Conservation (phyloP, 768 basidiomycete genomes). For the Termitomyces sp. region DNA sequence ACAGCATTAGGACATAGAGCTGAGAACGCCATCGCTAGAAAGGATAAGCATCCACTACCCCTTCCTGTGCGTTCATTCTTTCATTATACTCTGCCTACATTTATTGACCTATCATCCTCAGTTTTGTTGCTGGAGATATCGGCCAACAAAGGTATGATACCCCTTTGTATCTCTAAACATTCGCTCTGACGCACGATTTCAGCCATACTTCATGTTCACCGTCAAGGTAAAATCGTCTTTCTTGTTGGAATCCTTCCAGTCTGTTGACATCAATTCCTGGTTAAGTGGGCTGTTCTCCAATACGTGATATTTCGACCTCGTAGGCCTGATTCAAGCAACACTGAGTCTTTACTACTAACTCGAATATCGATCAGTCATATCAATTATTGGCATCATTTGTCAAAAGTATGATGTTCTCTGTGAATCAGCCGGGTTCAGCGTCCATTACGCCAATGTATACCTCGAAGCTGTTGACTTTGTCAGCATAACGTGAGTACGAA, state of each 20-base stretch:
- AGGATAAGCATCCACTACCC: slow-evolving; percentile 72
- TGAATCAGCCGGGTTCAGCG: slow-evolving; percentile 50
- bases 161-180: not conserved
- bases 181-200: slow-evolving; percentile 3
- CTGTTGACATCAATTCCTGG: slow-evolving; percentile 1
- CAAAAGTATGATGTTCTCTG: slow-evolving; percentile 68
- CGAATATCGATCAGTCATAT: slow-evolving; percentile 33
- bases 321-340: slow-evolving; percentile 8
- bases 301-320: slow-evolving; percentile 70
- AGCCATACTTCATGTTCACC: slow-evolving; percentile 88
- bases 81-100: not conserved
- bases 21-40: slow-evolving; percentile 64
- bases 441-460: slow-evolving; percentile 63
- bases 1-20: slow-evolving; percentile 60
- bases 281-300: slow-evolving; percentile 83
- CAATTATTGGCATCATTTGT: slow-evolving; percentile 77
- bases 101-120: slow-evolving; percentile 19
- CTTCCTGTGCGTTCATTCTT: slow-evolving; percentile 40
- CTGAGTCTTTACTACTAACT: not conserved
- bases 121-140: slow-evolving; percentile 80
- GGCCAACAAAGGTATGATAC: slow-evolving; percentile 64
- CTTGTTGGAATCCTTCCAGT: slow-evolving; percentile 3
- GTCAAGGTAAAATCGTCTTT: slow-evolving; percentile 47
- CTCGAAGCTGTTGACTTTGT: slow-evolving; percentile 70
- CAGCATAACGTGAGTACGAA: slow-evolving; percentile 61